phyloP scores from a whole-genome alignment of 441 rosid genomes.

The Gossypium schwendimanii region DNA sequence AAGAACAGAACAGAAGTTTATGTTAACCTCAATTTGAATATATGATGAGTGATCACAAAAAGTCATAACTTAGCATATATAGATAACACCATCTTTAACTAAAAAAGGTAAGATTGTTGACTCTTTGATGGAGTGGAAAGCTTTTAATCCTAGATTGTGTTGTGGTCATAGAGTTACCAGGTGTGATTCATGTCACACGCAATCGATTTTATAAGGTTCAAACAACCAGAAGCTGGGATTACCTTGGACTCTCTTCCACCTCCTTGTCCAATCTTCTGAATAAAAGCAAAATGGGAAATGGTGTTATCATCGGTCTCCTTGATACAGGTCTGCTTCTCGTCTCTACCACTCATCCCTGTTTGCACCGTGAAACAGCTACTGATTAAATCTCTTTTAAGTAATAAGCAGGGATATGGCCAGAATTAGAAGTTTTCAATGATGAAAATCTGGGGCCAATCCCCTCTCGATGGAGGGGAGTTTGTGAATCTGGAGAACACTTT shows the following conservation, averaged over 20 bases:
- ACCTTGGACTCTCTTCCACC: conserved; percentile 44
- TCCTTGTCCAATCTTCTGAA: conserved; percentile 34
- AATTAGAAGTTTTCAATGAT: conserved; percentile 45
- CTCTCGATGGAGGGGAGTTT: conserved; percentile 51
- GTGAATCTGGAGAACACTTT: conserved; percentile 40
- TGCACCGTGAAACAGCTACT: neutral
- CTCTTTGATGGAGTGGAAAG: neutral
- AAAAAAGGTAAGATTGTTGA: neutral
- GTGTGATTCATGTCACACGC: conserved; percentile 45
- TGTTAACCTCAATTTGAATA: neutral
- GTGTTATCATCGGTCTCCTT: conserved; percentile 48
- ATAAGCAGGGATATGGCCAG: conserved; percentile 58
- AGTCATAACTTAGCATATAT: too few species aligned
- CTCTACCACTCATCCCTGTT: neutral
- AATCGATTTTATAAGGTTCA: conserved; percentile 38
- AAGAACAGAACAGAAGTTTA: neutral
- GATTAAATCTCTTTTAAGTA: neutral
- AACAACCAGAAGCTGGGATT: conserved; percentile 64
- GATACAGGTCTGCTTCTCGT: conserved; percentile 42
- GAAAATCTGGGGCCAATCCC: conserved; percentile 45
- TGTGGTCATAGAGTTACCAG: conserved; percentile 32
- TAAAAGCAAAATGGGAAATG: conserved; percentile 51
- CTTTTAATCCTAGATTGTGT: neutral
- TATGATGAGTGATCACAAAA: too few species aligned
- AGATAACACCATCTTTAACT: neutral